Conservation (phyloP, 2,329 filamentous ascomycete genomes). For the Talaromyces sp. region DNA sequence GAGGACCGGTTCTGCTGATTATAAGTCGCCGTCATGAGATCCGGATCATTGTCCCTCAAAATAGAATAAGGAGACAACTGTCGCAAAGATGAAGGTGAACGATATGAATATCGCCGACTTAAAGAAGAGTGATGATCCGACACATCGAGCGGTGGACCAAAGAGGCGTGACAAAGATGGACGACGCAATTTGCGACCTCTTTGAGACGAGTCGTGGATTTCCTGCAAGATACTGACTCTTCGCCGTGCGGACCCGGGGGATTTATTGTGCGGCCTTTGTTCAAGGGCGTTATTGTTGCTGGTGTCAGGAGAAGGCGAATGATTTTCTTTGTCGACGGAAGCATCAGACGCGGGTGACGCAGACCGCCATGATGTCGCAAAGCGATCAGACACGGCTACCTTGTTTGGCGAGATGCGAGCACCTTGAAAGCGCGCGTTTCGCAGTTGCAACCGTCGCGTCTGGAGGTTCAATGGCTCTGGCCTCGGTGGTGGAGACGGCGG, state of each 20-base stretch:
- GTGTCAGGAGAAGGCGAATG: not conserved
- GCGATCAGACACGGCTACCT: constrained; percentile 22
- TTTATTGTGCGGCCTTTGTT: not conserved
- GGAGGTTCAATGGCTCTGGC: constrained; percentile 24
- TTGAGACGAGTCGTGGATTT: constrained; percentile 30
- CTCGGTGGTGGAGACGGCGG: constrained; percentile 21
- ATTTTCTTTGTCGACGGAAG: constrained; percentile 14
- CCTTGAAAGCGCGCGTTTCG: constrained; percentile 31
- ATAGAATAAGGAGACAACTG: constrained; percentile 11
- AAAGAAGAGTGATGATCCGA: not conserved
- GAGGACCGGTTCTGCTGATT: constrained; percentile 12
- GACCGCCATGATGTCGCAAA: constrained; percentile 24
- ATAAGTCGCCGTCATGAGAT: not conserved
- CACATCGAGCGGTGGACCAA: constrained; percentile 12
- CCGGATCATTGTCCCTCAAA: constrained; percentile 6
- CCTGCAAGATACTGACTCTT: constrained; percentile 29
- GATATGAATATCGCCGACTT: not conserved
- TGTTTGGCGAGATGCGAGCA: constrained; percentile 22
- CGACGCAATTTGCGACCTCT: constrained; percentile 21
- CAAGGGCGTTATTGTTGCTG: not conserved
- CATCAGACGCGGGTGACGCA: constrained; percentile 21
- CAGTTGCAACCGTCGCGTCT: constrained; percentile 28
- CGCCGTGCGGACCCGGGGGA: constrained; percentile 17
- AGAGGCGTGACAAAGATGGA: constrained; percentile 20
- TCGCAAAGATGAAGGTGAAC: not conserved